Conservation (phyloP, 495 filamentous ascomycete genomes). For the Talaromyces stipitatus region DNA sequence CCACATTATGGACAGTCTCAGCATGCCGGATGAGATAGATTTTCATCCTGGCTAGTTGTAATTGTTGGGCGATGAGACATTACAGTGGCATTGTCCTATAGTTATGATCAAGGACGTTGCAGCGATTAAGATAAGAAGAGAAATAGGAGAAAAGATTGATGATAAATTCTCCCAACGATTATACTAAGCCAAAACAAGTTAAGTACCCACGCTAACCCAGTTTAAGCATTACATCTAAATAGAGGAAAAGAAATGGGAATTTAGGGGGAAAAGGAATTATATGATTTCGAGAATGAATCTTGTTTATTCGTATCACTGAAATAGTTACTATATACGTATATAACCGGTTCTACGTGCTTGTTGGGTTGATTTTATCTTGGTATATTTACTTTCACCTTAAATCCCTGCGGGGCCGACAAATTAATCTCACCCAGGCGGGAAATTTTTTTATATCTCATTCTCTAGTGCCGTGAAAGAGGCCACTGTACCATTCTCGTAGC, state of each 20-base stretch:
- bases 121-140: neutral
- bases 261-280: neutral
- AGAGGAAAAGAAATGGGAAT: neutral
- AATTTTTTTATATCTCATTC: slow-evolving; percentile 1
- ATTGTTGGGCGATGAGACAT: neutral
- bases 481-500: neutral
- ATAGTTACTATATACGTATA: no score
- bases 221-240: neutral
- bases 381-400: neutral
- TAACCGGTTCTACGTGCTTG: no score
- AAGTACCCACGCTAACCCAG: neutral
- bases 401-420: neutral
- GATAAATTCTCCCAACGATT: neutral
- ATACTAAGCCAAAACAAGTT: neutral
- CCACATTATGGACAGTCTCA: slow-evolving; percentile 83
- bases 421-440: neutral
- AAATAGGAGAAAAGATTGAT: neutral
- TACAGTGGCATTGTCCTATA: neutral
- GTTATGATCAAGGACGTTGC: neutral
- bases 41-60: slow-evolving; percentile 43
- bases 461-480: neutral
- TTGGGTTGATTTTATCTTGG: neutral
- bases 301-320: neutral
- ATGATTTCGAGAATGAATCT: neutral
- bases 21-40: slow-evolving; percentile 78